Base-by-base conservation (phyloP, 352 stramenopile species). In the Phytophthora tubulina region DNA sequence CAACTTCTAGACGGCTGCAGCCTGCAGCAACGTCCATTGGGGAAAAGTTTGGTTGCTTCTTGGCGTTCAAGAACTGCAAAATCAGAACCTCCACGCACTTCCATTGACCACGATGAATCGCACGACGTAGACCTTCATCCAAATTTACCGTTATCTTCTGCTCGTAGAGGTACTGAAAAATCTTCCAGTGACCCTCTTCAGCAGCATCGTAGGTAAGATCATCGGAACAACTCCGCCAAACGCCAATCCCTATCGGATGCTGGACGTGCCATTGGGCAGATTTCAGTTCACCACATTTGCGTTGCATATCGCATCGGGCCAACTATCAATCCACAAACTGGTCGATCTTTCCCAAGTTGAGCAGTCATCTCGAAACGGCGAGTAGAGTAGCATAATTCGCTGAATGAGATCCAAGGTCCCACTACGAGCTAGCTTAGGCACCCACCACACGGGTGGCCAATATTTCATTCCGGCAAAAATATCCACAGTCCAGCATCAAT, bases 371-470 rank as follows among this genome's bases (percentile, higher is more conserved):
- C 39, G 30, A 32, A 10, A n/a, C 17, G 60, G 41, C 17, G 61
- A 68, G 21, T 61, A 32, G 7, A 67, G 59, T 31, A 46, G n/a
- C 39, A 49, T 44, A 8, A 70, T 27, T 13, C 52, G 41, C 52
- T 58, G 42, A 44, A 70, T 70, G 2, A 70, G 30, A 31, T 70
- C 52, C 44, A 70, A 58, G 17, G 33, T n/a, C 17, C 52, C 52
- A 32, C 8, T 13, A 7, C 14, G 30, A 62, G 62, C 32, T 45
- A 70, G 27, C n/a, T n/a, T n/a, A n/a, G n/a, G n/a, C n/a, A n/a
- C n/a, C n/a, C n/a, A n/a, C n/a, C n/a, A n/a, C n/a, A n/a, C n/a
- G n/a, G n/a, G 31, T 55, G 9, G 60, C 59, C 3, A 5, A 13
- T 1, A 38, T 5, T 15, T 3, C 4, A 38, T 53, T 15, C 27